A percentile compares a stretch with the other conserved stretches of the same genome.
These are phyloP conservation scores for Pontederia paniculata DNA, from an alignment of 176 grass and related monocot species.

Conservation along the genomic window DNA sequence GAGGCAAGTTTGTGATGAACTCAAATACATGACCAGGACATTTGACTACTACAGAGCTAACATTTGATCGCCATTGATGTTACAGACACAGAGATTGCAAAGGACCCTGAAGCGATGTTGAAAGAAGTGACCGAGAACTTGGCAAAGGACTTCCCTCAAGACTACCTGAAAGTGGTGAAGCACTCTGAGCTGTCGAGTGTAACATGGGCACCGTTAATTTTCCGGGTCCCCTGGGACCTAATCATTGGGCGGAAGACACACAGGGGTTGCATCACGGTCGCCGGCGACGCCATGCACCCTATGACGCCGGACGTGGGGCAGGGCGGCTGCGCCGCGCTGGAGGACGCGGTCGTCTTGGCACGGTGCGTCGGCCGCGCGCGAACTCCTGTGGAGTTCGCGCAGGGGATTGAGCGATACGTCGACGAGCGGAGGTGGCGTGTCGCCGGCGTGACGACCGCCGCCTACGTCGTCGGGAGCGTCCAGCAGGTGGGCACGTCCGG, in stretches of 20 bases:
- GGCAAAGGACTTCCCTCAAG: constrained; percentile 13
- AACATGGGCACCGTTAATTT: constrained; percentile 19
- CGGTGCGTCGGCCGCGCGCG: constrained; percentile 11
- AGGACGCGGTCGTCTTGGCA: constrained; percentile 27
- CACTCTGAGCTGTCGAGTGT: constrained; percentile 4
- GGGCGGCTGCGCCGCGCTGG: constrained; percentile 29
- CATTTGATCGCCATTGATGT: not conserved
- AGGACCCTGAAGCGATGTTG: constrained; percentile 10
- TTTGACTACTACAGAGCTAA: not conserved
- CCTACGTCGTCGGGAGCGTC: constrained; percentile 22
- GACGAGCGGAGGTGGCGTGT: constrained; percentile 21
- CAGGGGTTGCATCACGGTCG: constrained; percentile 16
- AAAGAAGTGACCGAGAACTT: constrained; percentile 7
- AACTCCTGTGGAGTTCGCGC: not conserved
- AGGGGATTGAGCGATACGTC: constrained; percentile 15
- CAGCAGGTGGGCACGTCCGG: constrained; percentile 8
- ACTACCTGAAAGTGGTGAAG: not conserved
- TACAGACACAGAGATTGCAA: constrained; percentile 25
- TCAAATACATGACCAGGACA: too few species aligned
- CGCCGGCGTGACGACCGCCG: constrained; percentile 14
- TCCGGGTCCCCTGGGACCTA: constrained; percentile 22
- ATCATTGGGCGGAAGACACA: constrained; percentile 7
- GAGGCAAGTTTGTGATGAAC: too few species aligned
- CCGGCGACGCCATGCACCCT: constrained; percentile 30
- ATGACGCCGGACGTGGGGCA: constrained; percentile 20